A percentile compares a stretch with the other conserved stretches of the same genome.
Conservation (phyloP, 345 rosid species). For the Melaleuca alternifolia region DNA sequence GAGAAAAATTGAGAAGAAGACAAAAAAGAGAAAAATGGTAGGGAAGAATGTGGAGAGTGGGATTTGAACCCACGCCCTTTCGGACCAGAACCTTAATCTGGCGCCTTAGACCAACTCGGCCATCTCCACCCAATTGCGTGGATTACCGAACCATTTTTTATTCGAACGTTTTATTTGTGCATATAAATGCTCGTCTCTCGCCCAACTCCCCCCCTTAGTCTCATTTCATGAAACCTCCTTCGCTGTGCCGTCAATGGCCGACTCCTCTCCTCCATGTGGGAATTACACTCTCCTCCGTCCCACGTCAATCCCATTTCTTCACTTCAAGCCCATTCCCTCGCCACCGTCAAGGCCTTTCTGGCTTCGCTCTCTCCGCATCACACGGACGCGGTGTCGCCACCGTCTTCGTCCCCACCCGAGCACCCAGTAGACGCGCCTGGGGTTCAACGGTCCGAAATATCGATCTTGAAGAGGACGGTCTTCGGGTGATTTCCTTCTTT, state of each 20-base stretch:
- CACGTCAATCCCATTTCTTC: neutral
- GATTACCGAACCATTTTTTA: accelerated
- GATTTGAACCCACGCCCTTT: conserved; percentile 99
- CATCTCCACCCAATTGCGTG: conserved; percentile 44
- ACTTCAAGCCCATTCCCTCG: neutral
- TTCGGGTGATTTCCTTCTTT: neutral
- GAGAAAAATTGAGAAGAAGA: neutral
- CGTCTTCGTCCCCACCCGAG: neutral
- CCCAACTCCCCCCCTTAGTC: neutral
- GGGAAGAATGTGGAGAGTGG: conserved; percentile 34
- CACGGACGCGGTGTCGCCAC: neutral
- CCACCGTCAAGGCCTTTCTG: neutral
- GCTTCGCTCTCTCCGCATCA: neutral
- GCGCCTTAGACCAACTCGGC: conserved; percentile 99
- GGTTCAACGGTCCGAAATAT: neutral
- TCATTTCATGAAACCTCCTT: neutral
- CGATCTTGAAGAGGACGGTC: neutral
- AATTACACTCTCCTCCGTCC: neutral
- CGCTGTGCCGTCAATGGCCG: neutral
- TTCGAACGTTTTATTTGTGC: accelerated
- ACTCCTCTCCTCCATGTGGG: neutral
- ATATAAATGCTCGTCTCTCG: neutral
- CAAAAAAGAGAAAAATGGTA: neutral
- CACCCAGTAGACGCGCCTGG: neutral
- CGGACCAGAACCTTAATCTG: conserved; percentile 99